Percentiles rank a stretch among this genome's conserved stretches.
phyloP scores from a whole-genome alignment of 2,329 filamentous ascomycete genomes.

The Coniochaeta sp. region DNA sequence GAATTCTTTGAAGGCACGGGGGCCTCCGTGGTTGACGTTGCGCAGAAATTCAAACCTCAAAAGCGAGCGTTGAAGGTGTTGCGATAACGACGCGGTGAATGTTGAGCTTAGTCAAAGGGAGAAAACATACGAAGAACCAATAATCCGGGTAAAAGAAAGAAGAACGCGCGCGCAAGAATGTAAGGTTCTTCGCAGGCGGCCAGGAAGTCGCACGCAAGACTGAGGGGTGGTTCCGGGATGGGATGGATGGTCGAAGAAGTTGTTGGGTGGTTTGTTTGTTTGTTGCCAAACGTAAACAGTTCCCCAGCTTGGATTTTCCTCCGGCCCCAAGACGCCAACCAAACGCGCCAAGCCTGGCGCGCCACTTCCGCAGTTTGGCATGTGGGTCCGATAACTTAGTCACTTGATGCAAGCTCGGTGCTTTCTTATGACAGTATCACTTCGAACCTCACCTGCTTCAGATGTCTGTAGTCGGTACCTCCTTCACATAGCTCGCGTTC shows the following conservation, averaged over 20 bases:
- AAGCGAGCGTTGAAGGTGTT: neutral
- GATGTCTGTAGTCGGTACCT: too few species aligned
- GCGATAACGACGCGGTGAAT: conserved; percentile 4
- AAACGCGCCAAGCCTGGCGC: too few species aligned
- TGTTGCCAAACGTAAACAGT: conserved; percentile 1
- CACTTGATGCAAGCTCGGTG: too few species aligned
- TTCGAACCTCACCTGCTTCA: too few species aligned
- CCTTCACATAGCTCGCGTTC: too few species aligned
- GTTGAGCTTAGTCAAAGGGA: conserved; percentile 3
- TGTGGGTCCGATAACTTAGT: too few species aligned
- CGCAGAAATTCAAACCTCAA: neutral
- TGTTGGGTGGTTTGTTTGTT: neutral
- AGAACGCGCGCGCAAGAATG: neutral
- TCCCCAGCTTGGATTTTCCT: too few species aligned
- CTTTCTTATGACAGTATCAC: too few species aligned
- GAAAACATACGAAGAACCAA: conserved; percentile 7
- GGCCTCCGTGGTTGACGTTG: neutral
- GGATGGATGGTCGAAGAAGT: neutral
- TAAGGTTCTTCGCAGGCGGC: neutral
- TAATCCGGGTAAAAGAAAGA: conserved; percentile 3
- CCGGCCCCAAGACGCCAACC: too few species aligned
- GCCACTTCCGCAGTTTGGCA: too few species aligned
- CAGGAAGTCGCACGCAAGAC: neutral
- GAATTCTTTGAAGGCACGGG: conserved; percentile 5
- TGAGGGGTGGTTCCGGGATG: neutral